phyloP scores from a whole-genome alignment of 169 alveolate species.

The Cryptosporidium parvum region DNA sequence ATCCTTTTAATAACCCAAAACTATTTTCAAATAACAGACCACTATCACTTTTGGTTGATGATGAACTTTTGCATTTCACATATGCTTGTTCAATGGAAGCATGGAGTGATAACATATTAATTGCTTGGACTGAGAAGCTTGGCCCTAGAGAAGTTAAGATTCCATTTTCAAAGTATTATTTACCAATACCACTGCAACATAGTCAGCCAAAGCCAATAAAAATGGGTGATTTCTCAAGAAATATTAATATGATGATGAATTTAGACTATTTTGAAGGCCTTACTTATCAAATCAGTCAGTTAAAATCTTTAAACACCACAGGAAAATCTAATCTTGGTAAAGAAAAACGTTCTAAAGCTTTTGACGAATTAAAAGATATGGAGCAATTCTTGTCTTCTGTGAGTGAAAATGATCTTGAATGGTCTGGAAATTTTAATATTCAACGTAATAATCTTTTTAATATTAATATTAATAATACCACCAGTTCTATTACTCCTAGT shows the following conservation, averaged over 20 bases:
- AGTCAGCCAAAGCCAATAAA: conserved; percentile 36
- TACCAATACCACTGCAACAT: conserved; percentile 68
- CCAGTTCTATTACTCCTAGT: conserved; percentile 47
- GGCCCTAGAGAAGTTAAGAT: conserved; percentile 61
- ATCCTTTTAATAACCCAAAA: conserved; percentile 60
- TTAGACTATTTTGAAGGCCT: conserved; percentile 57
- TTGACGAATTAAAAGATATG: conserved; percentile 42
- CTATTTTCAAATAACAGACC: conserved; percentile 56
- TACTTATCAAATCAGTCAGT: conserved; percentile 43
- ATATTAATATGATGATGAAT: conserved; percentile 59
- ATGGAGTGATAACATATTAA: conserved; percentile 74
- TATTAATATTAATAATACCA: neutral
- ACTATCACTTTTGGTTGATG: conserved; percentile 37
- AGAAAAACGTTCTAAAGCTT: neutral
- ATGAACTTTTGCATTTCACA: conserved; percentile 64
- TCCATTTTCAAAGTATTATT: conserved; percentile 33
- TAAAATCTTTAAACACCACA: conserved; percentile 14
- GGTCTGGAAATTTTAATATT: conserved; percentile 38
- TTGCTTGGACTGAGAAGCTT: conserved; percentile 75
- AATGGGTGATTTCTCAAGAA: conserved; percentile 52
- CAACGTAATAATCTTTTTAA: conserved; percentile 7
- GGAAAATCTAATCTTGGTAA: conserved; percentile 3
- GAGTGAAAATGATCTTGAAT: conserved; percentile 48
- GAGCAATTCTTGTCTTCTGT: conserved; percentile 62
- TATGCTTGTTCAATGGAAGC: conserved; percentile 73